These are phyloP conservation scores for Epichloe amarillans DNA, from an alignment of 2,329 filamentous ascomycete genomes.

Conservation along the genomic window DNA sequence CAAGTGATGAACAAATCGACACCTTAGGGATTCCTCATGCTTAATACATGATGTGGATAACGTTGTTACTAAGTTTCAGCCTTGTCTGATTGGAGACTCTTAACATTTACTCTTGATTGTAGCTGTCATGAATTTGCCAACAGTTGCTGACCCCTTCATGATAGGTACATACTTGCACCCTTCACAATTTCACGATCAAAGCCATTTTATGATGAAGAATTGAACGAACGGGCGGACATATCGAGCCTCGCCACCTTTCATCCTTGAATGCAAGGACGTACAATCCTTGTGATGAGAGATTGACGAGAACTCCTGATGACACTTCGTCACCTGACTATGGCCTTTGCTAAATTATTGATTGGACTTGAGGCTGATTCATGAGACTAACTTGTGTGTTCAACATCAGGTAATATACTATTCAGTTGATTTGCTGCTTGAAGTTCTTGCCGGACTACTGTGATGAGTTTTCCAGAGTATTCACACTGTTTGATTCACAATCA, in stretches of 20 bases:
- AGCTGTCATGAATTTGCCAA: not conserved
- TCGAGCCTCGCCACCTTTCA: slow-evolving; percentile 36
- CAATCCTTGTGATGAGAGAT: slow-evolving; percentile 44
- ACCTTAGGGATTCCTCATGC: slow-evolving; percentile 56
- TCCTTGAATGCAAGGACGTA: slow-evolving; percentile 44
- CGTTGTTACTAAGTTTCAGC: slow-evolving; percentile 48
- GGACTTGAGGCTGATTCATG: slow-evolving; percentile 3
- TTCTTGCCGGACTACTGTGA: slow-evolving; percentile 21
- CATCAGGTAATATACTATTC: slow-evolving; percentile 21
- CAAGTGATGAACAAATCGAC: slow-evolving; percentile 48
- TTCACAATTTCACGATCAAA: slow-evolving; percentile 1
- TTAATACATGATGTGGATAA: slow-evolving; percentile 52
- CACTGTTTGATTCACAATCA: slow-evolving; percentile 40
- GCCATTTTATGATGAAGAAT: slow-evolving; percentile 44
- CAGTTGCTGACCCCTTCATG: slow-evolving; percentile 24
- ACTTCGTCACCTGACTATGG: slow-evolving; percentile 51
- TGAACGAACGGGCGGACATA: slow-evolving; percentile 62
- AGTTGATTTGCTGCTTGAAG: slow-evolving; percentile 5
- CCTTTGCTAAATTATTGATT: slow-evolving; percentile 9
- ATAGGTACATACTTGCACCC: slow-evolving; percentile 26
- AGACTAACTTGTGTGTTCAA: slow-evolving; percentile 16
- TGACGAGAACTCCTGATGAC: slow-evolving; percentile 46
- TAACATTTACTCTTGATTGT: slow-evolving; percentile 10
- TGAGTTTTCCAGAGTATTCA: slow-evolving; percentile 41
- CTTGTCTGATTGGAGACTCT: slow-evolving; percentile 46